A percentile compares a stretch with the other conserved stretches of the same genome.
phyloP scores from a whole-genome alignment of 2,329 filamentous ascomycete genomes.

The Paraconiothyrium sp. region DNA sequence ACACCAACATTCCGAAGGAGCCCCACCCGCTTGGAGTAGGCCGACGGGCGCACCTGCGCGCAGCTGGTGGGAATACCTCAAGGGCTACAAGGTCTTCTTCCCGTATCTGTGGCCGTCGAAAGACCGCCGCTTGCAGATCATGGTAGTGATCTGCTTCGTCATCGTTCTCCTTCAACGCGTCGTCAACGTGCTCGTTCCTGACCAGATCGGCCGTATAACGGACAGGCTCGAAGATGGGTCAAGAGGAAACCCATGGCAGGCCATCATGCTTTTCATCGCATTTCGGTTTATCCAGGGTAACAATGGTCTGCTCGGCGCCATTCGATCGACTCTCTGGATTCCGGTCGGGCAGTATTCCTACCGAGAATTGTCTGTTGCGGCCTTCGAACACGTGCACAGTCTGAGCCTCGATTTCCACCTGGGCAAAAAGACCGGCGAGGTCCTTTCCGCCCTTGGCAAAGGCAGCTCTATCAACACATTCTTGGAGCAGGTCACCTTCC shows the following conservation, averaged over 20 bases:
- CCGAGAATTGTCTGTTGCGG: conserved; percentile 89
- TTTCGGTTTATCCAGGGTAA: conserved; percentile 86
- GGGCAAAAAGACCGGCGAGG: conserved; percentile 95
- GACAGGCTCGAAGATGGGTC: conserved; percentile 68
- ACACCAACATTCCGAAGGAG: conserved; percentile 62
- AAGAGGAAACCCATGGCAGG: conserved; percentile 72
- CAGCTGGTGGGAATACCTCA: conserved; percentile 95
- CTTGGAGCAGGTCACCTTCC: conserved; percentile 94
- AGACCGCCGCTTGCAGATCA: conserved; percentile 75
- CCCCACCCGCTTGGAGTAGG: conserved; percentile 84
- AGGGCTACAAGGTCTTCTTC: conserved; percentile 92
- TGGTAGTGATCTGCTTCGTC: conserved; percentile 83
- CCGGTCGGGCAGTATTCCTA: conserved; percentile 98
- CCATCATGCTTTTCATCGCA: conserved; percentile 78
- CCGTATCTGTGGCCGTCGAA: conserved; percentile 96
- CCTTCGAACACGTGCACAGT: conserved; percentile 96
- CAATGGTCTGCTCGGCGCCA: conserved; percentile 84
- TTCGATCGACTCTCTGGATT: conserved; percentile 89
- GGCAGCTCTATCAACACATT: conserved; percentile 96
- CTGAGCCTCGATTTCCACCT: conserved; percentile 96
- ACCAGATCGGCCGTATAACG: conserved; percentile 83
- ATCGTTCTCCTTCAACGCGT: conserved; percentile 82
- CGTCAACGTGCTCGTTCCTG: conserved; percentile 86
- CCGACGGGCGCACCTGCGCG: conserved; percentile 85
- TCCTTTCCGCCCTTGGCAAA: conserved; percentile 94